A percentile compares a stretch with the other conserved stretches of the same genome.
These are phyloP conservation scores for Mrakia blollopis DNA, from an alignment of 768 basidiomycete genomes.

Conservation along the genomic window DNA sequence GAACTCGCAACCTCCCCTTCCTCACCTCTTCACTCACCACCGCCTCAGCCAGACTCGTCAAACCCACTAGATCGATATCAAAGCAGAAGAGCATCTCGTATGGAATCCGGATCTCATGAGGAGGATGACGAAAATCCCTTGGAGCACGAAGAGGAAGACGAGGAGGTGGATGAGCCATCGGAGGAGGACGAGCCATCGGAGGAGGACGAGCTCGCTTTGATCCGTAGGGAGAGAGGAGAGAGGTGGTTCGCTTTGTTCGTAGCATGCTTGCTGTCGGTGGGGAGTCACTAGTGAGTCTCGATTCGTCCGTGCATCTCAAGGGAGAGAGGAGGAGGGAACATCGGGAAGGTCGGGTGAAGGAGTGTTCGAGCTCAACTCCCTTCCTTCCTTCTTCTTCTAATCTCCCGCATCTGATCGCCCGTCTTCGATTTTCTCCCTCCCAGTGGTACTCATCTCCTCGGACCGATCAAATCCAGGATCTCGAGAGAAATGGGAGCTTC, in stretches of 20 bases:
- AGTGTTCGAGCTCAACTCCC: neutral
- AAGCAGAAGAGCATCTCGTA: neutral
- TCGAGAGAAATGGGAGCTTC: slow-evolving; percentile 66
- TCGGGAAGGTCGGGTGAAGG: neutral
- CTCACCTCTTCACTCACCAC: neutral
- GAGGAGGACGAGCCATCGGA: neutral
- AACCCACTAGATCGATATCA: neutral
- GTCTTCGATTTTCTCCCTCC: neutral
- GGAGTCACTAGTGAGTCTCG: slow-evolving; percentile 16
- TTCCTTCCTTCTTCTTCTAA: neutral
- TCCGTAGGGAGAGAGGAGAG: neutral
- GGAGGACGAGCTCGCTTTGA: slow-evolving; percentile 5
- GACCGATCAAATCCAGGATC: slow-evolving; percentile 54
- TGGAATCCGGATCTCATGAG: neutral
- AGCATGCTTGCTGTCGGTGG: slow-evolving; percentile 21
- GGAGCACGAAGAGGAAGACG: neutral
- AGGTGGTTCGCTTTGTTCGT: slow-evolving; percentile 31
- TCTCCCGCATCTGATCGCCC: too few relatives aligned
- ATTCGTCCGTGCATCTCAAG: neutral
- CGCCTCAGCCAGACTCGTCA: neutral
- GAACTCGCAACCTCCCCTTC: slow-evolving; percentile 12
- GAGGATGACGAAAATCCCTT: neutral
- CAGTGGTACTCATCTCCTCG: slow-evolving; percentile 69
- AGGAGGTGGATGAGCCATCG: neutral
- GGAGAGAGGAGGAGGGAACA: neutral